Percentiles rank a stretch among this genome's conserved stretches.
Evolutionary conservation across 352 stramenopile genomes (phyloP).

Genomic region (Thalassiosira ordinaria): DNA sequence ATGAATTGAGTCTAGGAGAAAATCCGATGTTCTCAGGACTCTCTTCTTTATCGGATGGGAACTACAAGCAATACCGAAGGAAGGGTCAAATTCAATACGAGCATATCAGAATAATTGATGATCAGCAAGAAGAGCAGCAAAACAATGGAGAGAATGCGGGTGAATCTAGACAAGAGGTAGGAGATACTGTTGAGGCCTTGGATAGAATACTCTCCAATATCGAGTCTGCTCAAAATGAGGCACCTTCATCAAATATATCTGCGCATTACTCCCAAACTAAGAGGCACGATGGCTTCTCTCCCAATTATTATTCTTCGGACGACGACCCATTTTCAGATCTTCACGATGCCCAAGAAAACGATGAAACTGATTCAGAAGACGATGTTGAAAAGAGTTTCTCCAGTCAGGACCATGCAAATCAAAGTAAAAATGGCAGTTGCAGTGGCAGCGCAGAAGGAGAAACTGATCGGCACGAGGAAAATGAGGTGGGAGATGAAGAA

Average conservation of each 20-base stretch:
- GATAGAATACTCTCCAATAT: not conserved
- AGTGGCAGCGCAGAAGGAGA: not conserved
- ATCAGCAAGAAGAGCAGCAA: not conserved
- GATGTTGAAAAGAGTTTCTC: no score
- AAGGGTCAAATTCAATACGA: slow-evolving; percentile 13
- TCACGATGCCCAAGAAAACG: not conserved
- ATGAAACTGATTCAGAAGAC: slow-evolving; percentile 1
- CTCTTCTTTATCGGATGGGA: not conserved
- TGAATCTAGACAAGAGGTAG: not conserved
- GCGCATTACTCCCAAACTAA: not conserved
- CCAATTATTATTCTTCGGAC: slow-evolving; percentile 21
- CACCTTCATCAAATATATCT: not conserved
- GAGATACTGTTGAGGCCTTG: not conserved
- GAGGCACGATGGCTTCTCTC: not conserved
- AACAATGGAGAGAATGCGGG: not conserved
- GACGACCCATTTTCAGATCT: slow-evolving; percentile 29
- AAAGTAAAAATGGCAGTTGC: no score
- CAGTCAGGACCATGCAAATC: no score
- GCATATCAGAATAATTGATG: not conserved
- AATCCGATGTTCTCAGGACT: slow-evolving; percentile 16
- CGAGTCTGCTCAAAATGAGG: not conserved
- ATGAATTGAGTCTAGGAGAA: not conserved
- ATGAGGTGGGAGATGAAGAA: not conserved
- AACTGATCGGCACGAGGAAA: not conserved
- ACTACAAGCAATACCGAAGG: slow-evolving; percentile 3